A percentile compares a stretch with the other conserved stretches of the same genome.
phyloP scores from a whole-genome alignment of 495 filamentous ascomycete genomes.

The Aspergillus indologenus region DNA sequence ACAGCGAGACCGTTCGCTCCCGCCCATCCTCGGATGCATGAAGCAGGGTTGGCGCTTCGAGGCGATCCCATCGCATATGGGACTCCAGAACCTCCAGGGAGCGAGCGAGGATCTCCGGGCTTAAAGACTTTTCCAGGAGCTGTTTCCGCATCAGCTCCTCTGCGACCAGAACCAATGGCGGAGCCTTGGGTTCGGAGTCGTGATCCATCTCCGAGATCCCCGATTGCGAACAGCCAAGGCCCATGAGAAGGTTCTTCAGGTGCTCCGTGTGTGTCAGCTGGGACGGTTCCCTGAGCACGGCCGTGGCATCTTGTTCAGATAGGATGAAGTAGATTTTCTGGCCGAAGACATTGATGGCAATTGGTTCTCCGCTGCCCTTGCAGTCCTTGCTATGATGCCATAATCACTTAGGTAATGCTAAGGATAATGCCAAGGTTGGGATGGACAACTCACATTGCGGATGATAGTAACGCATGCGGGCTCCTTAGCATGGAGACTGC shows the following conservation, averaged over 20 bases:
- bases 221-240: neutral
- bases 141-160: constrained; percentile 7
- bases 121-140: neutral
- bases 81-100: neutral
- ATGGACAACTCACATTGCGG: too few species aligned
- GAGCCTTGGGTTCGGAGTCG: neutral
- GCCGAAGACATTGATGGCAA: neutral
- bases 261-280: neutral
- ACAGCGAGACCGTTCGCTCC: constrained; percentile 1
- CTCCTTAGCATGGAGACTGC: constrained; percentile 4
- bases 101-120: neutral
- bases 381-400: too few species aligned
- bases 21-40: neutral
- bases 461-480: neutral
- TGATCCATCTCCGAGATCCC: constrained; percentile 7
- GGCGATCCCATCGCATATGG: too few species aligned
- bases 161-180: neutral
- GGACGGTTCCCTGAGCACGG: neutral
- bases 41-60: too few species aligned
- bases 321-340: constrained; percentile 2
- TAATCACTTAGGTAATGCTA: too few species aligned
- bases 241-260: neutral
- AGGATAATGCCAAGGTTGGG: too few species aligned
- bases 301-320: constrained; percentile 3
- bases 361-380: constrained; percentile 2